Conservation (phyloP, 2,329 filamentous ascomycete species). For the Curvularia eragrostidis region DNA sequence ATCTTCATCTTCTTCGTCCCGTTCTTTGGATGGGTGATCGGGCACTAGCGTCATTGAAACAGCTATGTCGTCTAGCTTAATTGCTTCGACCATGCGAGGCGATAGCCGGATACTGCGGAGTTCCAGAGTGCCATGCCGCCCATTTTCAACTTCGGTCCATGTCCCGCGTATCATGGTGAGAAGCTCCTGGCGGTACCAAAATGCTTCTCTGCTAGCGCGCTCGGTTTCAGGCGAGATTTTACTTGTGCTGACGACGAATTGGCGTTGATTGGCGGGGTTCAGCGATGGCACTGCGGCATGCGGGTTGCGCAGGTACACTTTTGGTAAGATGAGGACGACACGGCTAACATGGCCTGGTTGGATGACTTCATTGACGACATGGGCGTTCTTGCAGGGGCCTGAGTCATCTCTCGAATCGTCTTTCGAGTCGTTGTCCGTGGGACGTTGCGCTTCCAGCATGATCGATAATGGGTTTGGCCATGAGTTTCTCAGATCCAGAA, state of each 20-base stretch:
- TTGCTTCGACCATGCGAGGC: slow-evolving; percentile 79
- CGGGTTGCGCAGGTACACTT: slow-evolving; percentile 77
- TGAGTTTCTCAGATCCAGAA: slow-evolving; percentile 85
- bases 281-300: slow-evolving; percentile 79
- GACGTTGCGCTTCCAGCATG: slow-evolving; percentile 59
- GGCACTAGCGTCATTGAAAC: slow-evolving; percentile 61
- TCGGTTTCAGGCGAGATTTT: slow-evolving; percentile 82
- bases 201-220: slow-evolving; percentile 77
- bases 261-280: slow-evolving; percentile 82
- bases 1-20: slow-evolving; percentile 16
- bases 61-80: slow-evolving; percentile 77
- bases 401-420: too few species aligned
- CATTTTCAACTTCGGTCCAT: slow-evolving; percentile 68
- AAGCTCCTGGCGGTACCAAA: slow-evolving; percentile 89
- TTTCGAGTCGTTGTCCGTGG: slow-evolving; percentile 2
- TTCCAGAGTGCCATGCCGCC: slow-evolving; percentile 72
- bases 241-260: slow-evolving; percentile 86
- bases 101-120: slow-evolving; percentile 76
- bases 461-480: slow-evolving; percentile 83
- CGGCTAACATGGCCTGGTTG: slow-evolving; percentile 71
- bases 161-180: slow-evolving; percentile 72
- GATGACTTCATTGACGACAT: slow-evolving; percentile 53
- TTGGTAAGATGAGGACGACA: slow-evolving; percentile 75
- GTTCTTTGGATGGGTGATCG: slow-evolving; percentile 21
- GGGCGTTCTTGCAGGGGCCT: slow-evolving; percentile 19